Evolutionary conservation across 1,284 basidiomycete species (phyloP).

Genomic region (Marasmius fiardii): DNA sequence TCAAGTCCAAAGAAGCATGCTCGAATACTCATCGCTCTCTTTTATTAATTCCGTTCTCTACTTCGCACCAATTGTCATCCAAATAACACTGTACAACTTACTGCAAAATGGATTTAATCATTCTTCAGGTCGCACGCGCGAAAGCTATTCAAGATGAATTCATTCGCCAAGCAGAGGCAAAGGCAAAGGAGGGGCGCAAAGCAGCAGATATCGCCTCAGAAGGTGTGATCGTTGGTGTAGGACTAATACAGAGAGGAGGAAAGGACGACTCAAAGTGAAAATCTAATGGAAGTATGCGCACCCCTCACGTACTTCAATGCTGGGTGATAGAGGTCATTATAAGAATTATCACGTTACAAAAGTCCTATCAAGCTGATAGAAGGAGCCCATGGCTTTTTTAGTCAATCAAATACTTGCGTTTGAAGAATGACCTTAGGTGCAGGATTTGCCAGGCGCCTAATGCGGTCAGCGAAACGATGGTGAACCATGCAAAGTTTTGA

Average conservation of each 20-base stretch:
- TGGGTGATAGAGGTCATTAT: too few species aligned
- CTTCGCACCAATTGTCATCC: too few species aligned
- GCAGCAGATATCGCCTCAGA: conserved; percentile 70
- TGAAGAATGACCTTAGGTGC: conserved; percentile 93
- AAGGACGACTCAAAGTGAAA: conserved; percentile 14
- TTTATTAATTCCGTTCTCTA: background rate
- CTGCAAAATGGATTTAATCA: too few species aligned
- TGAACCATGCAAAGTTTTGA: conserved; percentile 90
- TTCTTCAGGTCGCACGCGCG: conserved; percentile 64
- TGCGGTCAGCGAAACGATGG: conserved; percentile 75
- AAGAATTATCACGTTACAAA: background rate
- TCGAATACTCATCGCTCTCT: conserved; percentile 1
- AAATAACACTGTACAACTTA: too few species aligned
- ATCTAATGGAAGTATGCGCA: conserved; percentile 11
- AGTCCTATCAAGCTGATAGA: background rate
- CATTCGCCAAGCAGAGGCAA: conserved; percentile 61
- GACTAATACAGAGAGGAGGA: conserved; percentile 62
- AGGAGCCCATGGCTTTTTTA: background rate
- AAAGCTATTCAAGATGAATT: conserved; percentile 75
- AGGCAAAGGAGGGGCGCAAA: conserved; percentile 69
- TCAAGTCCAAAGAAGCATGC: conserved; percentile 3
- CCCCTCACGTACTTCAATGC: too few species aligned
- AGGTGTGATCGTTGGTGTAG: conserved; percentile 72
- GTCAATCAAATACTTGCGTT: conserved; percentile 96
- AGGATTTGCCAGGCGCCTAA: conserved; percentile 94